Evolutionary conservation across 805 yeast genomes (phyloP).

Genomic region (Kuraishia piskuri): DNA sequence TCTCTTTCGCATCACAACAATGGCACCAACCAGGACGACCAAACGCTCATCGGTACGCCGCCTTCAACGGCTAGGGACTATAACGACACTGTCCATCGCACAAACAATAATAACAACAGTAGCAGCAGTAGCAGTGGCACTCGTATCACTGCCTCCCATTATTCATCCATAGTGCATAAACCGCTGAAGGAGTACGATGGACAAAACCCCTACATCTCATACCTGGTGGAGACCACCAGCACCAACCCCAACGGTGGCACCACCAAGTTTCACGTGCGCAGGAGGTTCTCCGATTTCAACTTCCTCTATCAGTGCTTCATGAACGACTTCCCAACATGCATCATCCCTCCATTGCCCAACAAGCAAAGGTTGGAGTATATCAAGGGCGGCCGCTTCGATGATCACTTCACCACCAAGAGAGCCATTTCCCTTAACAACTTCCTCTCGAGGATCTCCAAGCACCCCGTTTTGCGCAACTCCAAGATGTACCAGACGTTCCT

Average conservation of each 20-base stretch:
- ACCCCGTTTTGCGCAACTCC: slow-evolving; percentile 64
- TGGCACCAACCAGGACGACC: background rate
- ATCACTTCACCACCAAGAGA: slow-evolving; percentile 76
- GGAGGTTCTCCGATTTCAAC: slow-evolving; percentile 85
- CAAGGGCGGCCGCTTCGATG: slow-evolving; percentile 86
- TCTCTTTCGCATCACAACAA: background rate
- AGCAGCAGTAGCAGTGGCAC: background rate
- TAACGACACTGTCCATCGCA: background rate
- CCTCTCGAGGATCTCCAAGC: slow-evolving; percentile 61
- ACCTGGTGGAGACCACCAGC: slow-evolving; percentile 54
- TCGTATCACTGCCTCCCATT: background rate
- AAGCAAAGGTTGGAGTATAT: slow-evolving; percentile 85
- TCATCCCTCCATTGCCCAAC: slow-evolving; percentile 92
- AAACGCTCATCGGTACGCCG: background rate
- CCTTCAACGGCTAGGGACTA: background rate
- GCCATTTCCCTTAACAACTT: slow-evolving; percentile 76
- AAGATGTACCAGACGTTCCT: slow-evolving; percentile 63
- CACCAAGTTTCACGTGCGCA: slow-evolving; percentile 42
- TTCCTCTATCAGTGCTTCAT: slow-evolving; percentile 65
- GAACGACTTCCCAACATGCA: slow-evolving; percentile 75
- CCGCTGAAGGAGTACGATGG: slow-evolving; percentile 70
- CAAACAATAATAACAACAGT: too few species aligned
- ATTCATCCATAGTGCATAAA: slow-evolving; percentile 33
- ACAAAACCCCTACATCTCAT: slow-evolving; percentile 70
- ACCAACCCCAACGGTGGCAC: slow-evolving; percentile 49